These are phyloP conservation scores for Pseudogymnoascus sp. DNA, from an alignment of 2,329 filamentous ascomycete species.

Conservation along the genomic window DNA sequence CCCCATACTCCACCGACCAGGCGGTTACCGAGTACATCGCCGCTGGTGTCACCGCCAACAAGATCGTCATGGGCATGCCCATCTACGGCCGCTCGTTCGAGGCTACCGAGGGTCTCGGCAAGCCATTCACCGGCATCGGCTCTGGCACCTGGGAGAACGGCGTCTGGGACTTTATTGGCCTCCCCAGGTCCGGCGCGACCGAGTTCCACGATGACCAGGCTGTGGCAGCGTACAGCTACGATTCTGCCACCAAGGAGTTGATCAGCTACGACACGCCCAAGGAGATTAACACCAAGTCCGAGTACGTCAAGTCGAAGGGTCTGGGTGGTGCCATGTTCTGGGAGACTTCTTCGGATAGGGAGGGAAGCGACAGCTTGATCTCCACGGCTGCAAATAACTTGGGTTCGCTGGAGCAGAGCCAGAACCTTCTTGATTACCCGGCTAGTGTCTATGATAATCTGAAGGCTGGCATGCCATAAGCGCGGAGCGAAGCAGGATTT, in stretches of 20 bases:
- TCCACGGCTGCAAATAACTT: constrained; percentile 35
- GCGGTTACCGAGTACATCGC: constrained; percentile 59
- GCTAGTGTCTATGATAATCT: constrained; percentile 49
- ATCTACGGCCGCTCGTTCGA: constrained; percentile 69
- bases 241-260: constrained; percentile 50
- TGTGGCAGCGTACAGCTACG: constrained; percentile 64
- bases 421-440: constrained; percentile 46
- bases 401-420: constrained; percentile 35
- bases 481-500: not conserved
- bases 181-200: constrained; percentile 53
- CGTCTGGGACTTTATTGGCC: constrained; percentile 72
- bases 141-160: constrained; percentile 64
- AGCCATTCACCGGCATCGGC: constrained; percentile 55
- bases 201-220: constrained; percentile 49
- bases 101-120: constrained; percentile 57
- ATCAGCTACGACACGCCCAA: constrained; percentile 63
- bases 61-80: constrained; percentile 72
- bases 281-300: constrained; percentile 53
- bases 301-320: constrained; percentile 52
- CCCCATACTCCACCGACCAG: constrained; percentile 60
- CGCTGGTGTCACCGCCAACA: constrained; percentile 52
- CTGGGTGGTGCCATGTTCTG: constrained; percentile 80
- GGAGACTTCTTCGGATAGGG: constrained; percentile 65
- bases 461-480: constrained; percentile 28
- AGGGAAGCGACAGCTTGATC: constrained; percentile 52